Percentiles rank a stretch among this genome's conserved stretches.
phyloP scores from a whole-genome alignment of 140 eudicot species.

The Flaveria floridana region DNA sequence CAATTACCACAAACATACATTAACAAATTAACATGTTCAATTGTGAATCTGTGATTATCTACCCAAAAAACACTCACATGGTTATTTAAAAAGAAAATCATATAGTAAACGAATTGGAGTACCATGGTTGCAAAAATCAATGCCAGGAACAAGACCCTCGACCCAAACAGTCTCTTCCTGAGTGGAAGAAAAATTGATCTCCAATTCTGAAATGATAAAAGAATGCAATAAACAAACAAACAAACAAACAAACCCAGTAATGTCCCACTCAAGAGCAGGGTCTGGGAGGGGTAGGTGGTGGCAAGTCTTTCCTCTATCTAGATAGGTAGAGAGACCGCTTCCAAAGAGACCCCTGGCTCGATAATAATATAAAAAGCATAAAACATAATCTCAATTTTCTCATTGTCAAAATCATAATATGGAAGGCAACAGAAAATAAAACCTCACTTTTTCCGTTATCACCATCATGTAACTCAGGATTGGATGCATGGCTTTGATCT shows the following conservation, averaged over 20 bases:
- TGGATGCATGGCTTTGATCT: constrained; percentile 32
- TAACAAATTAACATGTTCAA: not conserved
- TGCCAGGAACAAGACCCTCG: constrained; percentile 98
- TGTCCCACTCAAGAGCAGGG: too few relatives aligned
- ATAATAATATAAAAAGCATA: not conserved
- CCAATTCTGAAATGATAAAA: constrained; percentile 36
- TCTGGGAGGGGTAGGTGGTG: too few relatives aligned
- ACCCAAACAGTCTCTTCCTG: constrained; percentile 74
- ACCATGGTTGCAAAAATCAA: constrained; percentile 99
- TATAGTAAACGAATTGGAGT: constrained; percentile 18
- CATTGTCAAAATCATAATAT: constrained; percentile 18
- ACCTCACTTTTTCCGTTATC: constrained; percentile 46
- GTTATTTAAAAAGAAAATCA: not conserved
- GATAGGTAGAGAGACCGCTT: too few relatives aligned
- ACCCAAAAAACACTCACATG: not conserved
- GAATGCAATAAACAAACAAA: not conserved
- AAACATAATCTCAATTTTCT: constrained; percentile 11
- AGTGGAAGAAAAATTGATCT: constrained; percentile 31
- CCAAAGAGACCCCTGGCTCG: too few relatives aligned
- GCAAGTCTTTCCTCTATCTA: too few relatives aligned
- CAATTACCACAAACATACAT: not conserved
- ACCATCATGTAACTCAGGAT: constrained; percentile 30
- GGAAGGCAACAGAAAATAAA: not conserved
- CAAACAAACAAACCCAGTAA: too few relatives aligned
- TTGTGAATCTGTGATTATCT: not conserved